Base-by-base conservation (phyloP, 1,284 basidiomycete species). In the Ganoderma lucidum region DNA sequence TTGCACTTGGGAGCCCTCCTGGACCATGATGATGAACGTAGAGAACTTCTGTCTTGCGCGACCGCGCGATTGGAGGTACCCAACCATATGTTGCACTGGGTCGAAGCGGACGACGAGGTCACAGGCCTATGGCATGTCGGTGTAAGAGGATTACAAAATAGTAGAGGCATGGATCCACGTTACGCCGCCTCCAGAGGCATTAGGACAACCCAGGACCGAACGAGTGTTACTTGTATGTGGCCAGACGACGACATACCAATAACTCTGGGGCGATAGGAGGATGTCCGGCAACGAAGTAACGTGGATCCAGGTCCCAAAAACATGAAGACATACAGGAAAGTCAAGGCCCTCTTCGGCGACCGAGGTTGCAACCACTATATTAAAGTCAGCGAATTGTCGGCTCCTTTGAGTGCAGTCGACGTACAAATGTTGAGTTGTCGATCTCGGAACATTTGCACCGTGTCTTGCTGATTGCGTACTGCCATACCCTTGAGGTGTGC, bases 291-390 rank as follows among this genome's bases (percentile, higher is more conserved):
- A 65, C 66, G 64, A 55, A 66, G 61, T 62, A 63, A 42, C 55
- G 63, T 58, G 71, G 62, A 66, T 63, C 37, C 51, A 63, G 56
- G 45, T 42, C 65, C 68, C 48, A 64, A 35, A 41, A 48, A 68
- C 23, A 17, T 5, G 65, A 73, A 42, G 32, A 69, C 85, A 64
- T 76, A 92, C 91, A 15, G 90, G 92, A 80, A 96, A 95, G 79
- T 96, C 94, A 35, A 96, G 85, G 0, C 94, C 95, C 82, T 96
- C 94, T 81, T 96, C 95, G 0, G 93, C 95, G 6, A 96, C 94
- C 9, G 90, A 90, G 0, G 94, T 96, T 3, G 94, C 92, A 70
- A 96, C 84, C 37, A 96, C 92, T 93, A 56, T 32, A 9, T 14
- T 6, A 45, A 23, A 41, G 58, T 58, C 23, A 59, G 39, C 19